A percentile compares a stretch with the other conserved stretches of the same genome.
These are phyloP conservation scores for Scalesia atractyloides DNA, from an alignment of 129 eudicot species.

Conservation along the genomic window DNA sequence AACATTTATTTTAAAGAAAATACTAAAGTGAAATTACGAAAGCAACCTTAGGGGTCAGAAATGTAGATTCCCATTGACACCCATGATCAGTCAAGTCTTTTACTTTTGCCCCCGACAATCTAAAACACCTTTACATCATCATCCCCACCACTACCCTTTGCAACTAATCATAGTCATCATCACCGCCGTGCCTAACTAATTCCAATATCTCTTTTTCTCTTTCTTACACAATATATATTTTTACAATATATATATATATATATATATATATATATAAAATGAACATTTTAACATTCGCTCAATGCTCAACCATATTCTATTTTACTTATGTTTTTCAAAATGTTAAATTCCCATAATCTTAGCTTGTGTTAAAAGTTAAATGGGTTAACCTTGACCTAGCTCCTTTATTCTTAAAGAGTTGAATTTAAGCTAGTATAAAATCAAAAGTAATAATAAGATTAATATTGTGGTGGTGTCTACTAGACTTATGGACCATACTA, in stretches of 20 bases:
- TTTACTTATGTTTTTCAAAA: too few relatives aligned
- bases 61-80: constrained; percentile 21
- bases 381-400: too few relatives aligned
- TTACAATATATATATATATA: too few relatives aligned
- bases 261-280: too few relatives aligned
- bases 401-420: too few relatives aligned
- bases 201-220: constrained; percentile 25
- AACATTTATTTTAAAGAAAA: not conserved
- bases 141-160: constrained; percentile 26
- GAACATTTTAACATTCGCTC: too few relatives aligned
- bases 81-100: constrained; percentile 26
- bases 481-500: too few relatives aligned
- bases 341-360: too few relatives aligned
- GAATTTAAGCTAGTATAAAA: too few relatives aligned
- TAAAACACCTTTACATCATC: constrained; percentile 39
- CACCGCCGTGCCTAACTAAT: constrained; percentile 41
- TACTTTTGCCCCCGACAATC: constrained; percentile 37
- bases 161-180: constrained; percentile 32
- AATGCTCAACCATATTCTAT: too few relatives aligned
- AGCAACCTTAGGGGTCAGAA: not conserved
- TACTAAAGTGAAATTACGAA: not conserved
- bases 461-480: too few relatives aligned
- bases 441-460: not conserved
- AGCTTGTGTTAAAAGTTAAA: too few relatives aligned
- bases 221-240: not conserved